Conservation (phyloP, 73 alveolate genomes). For the Diophrys sp. region DNA sequence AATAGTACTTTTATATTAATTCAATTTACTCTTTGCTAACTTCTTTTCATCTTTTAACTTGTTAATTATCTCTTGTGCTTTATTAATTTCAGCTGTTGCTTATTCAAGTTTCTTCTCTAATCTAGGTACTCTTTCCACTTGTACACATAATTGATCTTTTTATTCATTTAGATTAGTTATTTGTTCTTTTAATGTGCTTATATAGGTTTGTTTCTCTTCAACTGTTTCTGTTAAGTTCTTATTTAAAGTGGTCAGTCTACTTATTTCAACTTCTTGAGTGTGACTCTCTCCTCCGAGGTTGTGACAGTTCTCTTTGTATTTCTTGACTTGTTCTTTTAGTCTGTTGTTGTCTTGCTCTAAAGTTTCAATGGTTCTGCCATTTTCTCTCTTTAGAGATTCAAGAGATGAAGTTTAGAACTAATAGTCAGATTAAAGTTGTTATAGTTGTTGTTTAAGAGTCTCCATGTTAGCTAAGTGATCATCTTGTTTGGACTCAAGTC, state of each 20-base stretch:
- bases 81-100: neutral
- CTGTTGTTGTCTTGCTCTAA: neutral
- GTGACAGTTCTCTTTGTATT: neutral
- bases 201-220: neutral
- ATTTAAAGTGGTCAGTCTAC: neutral
- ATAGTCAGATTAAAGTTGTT: neutral
- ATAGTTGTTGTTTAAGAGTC: neutral
- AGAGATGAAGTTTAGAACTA: neutral
- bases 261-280: neutral
- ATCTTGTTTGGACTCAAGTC: neutral
- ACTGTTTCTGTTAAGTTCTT: neutral
- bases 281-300: neutral
- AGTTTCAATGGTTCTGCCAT: neutral
- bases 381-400: no score
- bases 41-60: no score
- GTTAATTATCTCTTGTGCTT: no score
- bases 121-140: neutral
- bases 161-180: no score
- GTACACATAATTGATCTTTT: neutral
- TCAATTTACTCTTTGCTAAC: no score
- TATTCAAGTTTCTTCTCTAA: neutral
- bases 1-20: no score
- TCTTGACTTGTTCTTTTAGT: neutral
- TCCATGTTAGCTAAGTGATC: neutral
- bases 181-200: neutral